These are phyloP conservation scores for Agapanthus africanus DNA, from an alignment of 106 monocot genomes.

Conservation along the genomic window DNA sequence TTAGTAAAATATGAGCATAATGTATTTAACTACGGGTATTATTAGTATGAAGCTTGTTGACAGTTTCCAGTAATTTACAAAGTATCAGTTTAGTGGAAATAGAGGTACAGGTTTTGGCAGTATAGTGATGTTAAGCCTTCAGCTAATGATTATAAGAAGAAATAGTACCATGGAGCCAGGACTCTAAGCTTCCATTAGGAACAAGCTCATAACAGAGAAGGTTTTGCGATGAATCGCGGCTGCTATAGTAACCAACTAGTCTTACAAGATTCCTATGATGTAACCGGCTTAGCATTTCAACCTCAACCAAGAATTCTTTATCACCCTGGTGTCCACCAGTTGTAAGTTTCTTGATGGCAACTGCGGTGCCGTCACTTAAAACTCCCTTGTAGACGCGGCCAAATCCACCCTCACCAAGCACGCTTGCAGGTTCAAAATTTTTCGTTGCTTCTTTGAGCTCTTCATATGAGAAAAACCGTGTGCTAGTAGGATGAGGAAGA, in stretches of 20 bases:
- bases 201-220: constrained; percentile 97
- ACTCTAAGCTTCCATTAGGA: constrained; percentile 94
- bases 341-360: constrained; percentile 94
- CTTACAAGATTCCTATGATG: constrained; percentile 98
- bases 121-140: no score
- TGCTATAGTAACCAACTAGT: constrained; percentile 84
- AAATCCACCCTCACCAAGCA: constrained; percentile 95
- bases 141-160: neutral
- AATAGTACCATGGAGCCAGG: constrained; percentile 88
- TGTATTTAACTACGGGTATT: no score
- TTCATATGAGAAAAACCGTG: constrained; percentile 76
- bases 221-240: constrained; percentile 57
- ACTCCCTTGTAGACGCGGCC: constrained; percentile 90
- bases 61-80: no score
- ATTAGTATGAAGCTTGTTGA: no score
- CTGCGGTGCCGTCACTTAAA: constrained; percentile 76
- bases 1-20: no score
- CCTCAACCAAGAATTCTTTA: constrained; percentile 94
- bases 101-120: no score
- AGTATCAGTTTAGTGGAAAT: no score
- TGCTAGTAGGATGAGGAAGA: constrained; percentile 71
- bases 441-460: constrained; percentile 95
- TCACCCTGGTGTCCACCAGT: constrained; percentile 90
- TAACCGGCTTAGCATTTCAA: constrained; percentile 92
- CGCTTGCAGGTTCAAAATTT: constrained; percentile 60